These are phyloP conservation scores for Ampelomyces quisqualis DNA, from an alignment of 2,329 filamentous ascomycete species.

Conservation along the genomic window DNA sequence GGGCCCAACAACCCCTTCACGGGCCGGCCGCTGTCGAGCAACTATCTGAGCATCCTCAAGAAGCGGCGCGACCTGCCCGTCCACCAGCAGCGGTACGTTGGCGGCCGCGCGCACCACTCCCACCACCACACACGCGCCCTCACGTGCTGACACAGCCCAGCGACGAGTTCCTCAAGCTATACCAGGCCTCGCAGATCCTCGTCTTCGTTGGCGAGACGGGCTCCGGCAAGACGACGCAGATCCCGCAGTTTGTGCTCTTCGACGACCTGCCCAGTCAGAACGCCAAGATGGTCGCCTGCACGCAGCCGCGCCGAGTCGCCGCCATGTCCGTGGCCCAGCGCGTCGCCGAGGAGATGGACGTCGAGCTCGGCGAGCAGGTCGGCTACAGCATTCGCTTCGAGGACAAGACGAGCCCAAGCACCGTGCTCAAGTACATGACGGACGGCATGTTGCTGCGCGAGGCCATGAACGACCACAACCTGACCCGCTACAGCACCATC, in stretches of 20 bases:
- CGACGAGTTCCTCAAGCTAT: slow-evolving; percentile 89
- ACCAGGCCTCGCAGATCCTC: slow-evolving; percentile 91
- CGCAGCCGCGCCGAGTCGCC: slow-evolving; percentile 93
- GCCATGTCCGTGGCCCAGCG: slow-evolving; percentile 97
- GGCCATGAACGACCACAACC: slow-evolving; percentile 85
- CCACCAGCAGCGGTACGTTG: slow-evolving; percentile 78
- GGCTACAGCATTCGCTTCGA: slow-evolving; percentile 98
- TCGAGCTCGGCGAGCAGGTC: slow-evolving; percentile 84
- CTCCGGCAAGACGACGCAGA: slow-evolving; percentile 99
- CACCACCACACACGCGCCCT: slow-evolving; percentile 9
- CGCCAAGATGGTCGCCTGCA: slow-evolving; percentile 92
- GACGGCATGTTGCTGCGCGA: slow-evolving; percentile 97
- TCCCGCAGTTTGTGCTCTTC: slow-evolving; percentile 96
- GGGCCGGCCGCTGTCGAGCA: slow-evolving; percentile 69
- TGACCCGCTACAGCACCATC: slow-evolving; percentile 89
- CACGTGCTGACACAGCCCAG: slow-evolving; percentile 51
- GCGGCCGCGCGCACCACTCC: neutral
- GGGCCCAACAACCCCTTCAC: slow-evolving; percentile 84
- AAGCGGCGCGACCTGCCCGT: slow-evolving; percentile 83
- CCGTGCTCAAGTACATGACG: slow-evolving; percentile 99
- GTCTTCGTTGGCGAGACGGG: slow-evolving; percentile 99
- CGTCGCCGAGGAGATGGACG: slow-evolving; percentile 94
- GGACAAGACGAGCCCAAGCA: slow-evolving; percentile 82
- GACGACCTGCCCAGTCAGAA: slow-evolving; percentile 88
- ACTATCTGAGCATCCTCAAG: slow-evolving; percentile 89